Percentiles rank a stretch among this genome's conserved stretches.
phyloP scores from a whole-genome alignment of 768 basidiomycete species.

The Suillus discolor region DNA sequence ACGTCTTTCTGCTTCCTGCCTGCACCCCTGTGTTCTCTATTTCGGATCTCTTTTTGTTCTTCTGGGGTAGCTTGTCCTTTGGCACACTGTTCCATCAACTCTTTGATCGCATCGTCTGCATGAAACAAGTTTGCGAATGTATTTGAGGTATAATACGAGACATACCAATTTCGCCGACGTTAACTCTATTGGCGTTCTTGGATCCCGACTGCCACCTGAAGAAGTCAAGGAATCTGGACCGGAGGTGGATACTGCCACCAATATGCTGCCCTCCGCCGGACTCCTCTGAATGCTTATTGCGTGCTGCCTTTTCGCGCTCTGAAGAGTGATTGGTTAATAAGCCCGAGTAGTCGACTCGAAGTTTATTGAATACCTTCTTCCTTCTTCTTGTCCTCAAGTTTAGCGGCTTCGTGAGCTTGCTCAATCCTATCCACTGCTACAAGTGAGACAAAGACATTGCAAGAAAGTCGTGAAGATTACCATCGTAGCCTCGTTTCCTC shows the following conservation, averaged over 20 bases:
- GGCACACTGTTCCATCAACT: not conserved
- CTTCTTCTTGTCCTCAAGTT: constrained; percentile 1
- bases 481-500: constrained; percentile 79
- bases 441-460: not conserved
- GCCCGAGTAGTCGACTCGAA: not conserved
- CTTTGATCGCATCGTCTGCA: not conserved
- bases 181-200: not conserved
- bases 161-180: not conserved
- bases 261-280: not conserved
- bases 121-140: not conserved
- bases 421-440: constrained; percentile 1
- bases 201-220: not conserved
- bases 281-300: not conserved
- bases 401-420: not conserved
- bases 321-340: no score
- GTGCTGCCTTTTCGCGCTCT: not conserved
- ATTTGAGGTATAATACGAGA: not conserved
- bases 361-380: not conserved
- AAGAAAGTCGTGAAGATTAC: constrained; percentile 34
- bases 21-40: constrained; percentile 10
- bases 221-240: not conserved
- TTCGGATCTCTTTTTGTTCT: constrained; percentile 2
- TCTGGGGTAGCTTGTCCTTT: not conserved
- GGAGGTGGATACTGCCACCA: not conserved
- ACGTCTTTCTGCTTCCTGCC: constrained; percentile 16